Evolutionary conservation across 768 basidiomycete genomes (phyloP), one percentile per base, ranked within the genome.

Genomic region (Boletus pseudo-olivaceus): DNA sequence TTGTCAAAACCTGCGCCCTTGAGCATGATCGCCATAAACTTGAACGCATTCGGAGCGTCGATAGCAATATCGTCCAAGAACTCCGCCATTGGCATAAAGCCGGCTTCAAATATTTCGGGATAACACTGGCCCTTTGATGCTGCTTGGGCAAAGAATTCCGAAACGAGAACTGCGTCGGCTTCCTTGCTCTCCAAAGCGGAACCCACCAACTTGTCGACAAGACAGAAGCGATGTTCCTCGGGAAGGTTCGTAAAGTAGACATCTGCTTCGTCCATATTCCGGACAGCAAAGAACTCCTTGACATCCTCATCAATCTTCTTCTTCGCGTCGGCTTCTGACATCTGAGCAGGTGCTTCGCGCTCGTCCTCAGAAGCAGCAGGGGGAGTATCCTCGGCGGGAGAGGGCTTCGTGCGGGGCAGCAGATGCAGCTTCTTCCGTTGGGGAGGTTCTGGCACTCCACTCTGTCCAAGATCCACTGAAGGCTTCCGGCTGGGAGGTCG

Each of bases 21-120:
- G 53, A 96, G 71, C 75, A 96, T 82, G 55, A 82, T 75, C 12
- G 84, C 90, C 68, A 92, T 84, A 54, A 85, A 81, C 40, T 78
- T 69, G 74, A 87, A 87, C 0, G 93, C 96, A 64, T 86, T 87
- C 9, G 96, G 95, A 43, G 88, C 89, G 68, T 98, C 94, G 61
- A 94, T 86, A 30, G 87, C 85, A 54, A 94, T 81, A 66, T 98
- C 94, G 63, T 93, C 92, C 62, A 98, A 78, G 51, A 85, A 72
- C 71, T 93, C 90, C 27, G 86, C 83, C 47, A 83, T 77, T 1
- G 80, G 77, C 43, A 66, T 66, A 68, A 96, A 84, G 14, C 92
- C 91, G 54, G 85, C 79, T 72, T 92, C 87, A 68, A 97, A 85
- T 4, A 80, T 69, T 5, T 78, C 80, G 5, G 77, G 47, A 1